Evolutionary conservation across 768 basidiomycete genomes (phyloP), one percentile per base, ranked within the genome.

Genomic region (Rhodotorula toruloides): DNA sequence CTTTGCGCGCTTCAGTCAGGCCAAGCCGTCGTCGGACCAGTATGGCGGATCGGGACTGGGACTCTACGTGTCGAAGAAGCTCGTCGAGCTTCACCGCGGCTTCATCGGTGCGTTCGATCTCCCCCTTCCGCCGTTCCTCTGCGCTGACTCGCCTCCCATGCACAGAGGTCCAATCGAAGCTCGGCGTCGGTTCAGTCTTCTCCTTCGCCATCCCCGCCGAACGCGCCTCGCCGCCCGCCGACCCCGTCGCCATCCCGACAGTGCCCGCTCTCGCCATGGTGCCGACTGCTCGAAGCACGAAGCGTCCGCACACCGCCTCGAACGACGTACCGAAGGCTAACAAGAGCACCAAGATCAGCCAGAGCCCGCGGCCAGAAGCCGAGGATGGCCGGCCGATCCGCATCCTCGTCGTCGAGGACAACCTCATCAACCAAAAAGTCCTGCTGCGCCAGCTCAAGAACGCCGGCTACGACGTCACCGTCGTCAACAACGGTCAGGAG

Each of bases 371-470:
- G 42, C 42, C 42, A 42, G 42, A 12, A 42, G n/a, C n/a, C n/a
- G n/a, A n/a, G n/a, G 27, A 40, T 47, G 14, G 37, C 34, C 2
- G 32, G 12, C 46, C 37, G 36, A 5, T 43, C 12, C 50, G 34
- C 16, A 25, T 64, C 19, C 47, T 57, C 21, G 55, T 64, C 31
- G 19, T 54, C 32, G 32, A 63, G 56, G 71, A 72, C 59, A 72
- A 72, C 47, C 52, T 67, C 39, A 58, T 72, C 62, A 72, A 69
- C 40, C 65, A 61, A 13, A 64, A 63, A 34, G 68, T 72, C 21
- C 61, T 72, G 17, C 29, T 37, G 10, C 71, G 71, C 7, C 71
- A 72, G 52, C 67, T 72, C 50, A 63, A 59, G 47, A 58, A 42
- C 25, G 48, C 56, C 25, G 66, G 65, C 22, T 68, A 58, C 60